These are phyloP conservation scores for Thalassiosira livingstoniorum DNA, from an alignment of 352 stramenopile species.

Conservation along the genomic window DNA sequence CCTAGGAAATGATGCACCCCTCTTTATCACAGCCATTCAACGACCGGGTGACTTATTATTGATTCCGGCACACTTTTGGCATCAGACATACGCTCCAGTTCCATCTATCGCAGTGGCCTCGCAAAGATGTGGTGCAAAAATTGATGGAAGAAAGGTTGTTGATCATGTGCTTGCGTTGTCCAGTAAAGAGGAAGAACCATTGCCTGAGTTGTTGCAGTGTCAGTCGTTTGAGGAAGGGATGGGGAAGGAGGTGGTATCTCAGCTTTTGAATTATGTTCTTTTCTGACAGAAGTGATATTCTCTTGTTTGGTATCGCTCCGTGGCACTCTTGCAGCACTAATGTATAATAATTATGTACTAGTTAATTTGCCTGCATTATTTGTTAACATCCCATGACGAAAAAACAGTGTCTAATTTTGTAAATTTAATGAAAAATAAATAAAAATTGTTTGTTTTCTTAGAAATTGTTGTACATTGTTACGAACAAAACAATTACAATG, in stretches of 20 bases:
- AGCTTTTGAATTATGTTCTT: conserved; percentile 27
- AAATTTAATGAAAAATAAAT: too few species aligned
- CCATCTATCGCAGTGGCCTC: conserved; percentile 67
- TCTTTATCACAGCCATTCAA: conserved; percentile 41
- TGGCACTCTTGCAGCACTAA: too few species aligned
- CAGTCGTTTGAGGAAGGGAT: neutral
- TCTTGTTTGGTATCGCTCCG: too few species aligned
- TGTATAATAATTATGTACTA: too few species aligned
- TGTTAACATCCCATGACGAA: too few species aligned
- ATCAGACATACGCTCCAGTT: conserved; percentile 67
- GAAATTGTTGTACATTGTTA: too few species aligned
- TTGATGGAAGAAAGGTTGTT: conserved; percentile 53
- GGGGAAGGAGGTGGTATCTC: neutral
- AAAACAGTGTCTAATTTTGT: too few species aligned
- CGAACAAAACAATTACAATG: too few species aligned
- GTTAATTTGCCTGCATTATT: too few species aligned
- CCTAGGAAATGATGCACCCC: neutral
- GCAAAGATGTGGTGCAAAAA: conserved; percentile 53
- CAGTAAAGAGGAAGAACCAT: neutral
- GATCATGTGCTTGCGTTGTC: conserved; percentile 41
- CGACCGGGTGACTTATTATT: conserved; percentile 60
- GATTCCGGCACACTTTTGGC: conserved; percentile 69
- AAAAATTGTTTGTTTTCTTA: too few species aligned
- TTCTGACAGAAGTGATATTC: too few species aligned
- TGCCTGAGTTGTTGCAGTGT: neutral